A percentile compares a stretch with the other conserved stretches of the same genome.
Evolutionary conservation across 2,329 filamentous ascomycete genomes (phyloP).

Genomic region (Keithomyces neogunnii): DNA sequence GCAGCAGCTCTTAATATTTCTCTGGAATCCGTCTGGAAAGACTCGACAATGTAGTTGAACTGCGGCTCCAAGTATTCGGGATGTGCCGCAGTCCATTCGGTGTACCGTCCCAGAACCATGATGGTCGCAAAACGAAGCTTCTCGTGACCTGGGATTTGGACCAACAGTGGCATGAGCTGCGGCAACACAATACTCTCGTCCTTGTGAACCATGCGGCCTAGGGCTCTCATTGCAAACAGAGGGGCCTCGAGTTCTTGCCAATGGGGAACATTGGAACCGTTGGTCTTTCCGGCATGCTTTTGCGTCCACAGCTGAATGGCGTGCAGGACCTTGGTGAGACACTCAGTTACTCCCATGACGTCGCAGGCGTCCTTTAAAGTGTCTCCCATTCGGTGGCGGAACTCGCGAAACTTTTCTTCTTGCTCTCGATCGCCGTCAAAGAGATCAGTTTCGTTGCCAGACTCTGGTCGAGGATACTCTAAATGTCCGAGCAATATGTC

Average conservation of each 20-base stretch:
- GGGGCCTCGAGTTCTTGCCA: constrained; percentile 97
- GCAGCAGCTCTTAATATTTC: constrained; percentile 90
- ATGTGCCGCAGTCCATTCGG: constrained; percentile 93
- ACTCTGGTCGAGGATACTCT: constrained; percentile 73
- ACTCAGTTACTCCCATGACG: constrained; percentile 88
- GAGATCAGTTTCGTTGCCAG: constrained; percentile 66
- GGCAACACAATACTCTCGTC: constrained; percentile 83
- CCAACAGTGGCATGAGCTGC: constrained; percentile 85
- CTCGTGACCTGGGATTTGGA: constrained; percentile 90
- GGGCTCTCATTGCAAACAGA: constrained; percentile 87
- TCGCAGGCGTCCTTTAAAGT: constrained; percentile 96
- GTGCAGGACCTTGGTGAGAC: constrained; percentile 78
- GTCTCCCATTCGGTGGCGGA: constrained; percentile 95
- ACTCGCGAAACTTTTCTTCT: constrained; percentile 95
- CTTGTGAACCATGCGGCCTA: constrained; percentile 91
- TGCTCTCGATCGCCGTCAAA: constrained; percentile 94
- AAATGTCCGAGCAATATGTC: constrained; percentile 89
- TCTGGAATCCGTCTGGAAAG: constrained; percentile 79
- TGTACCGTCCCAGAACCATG: constrained; percentile 94
- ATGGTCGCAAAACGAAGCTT: constrained; percentile 98
- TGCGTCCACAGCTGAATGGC: constrained; percentile 84
- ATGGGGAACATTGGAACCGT: constrained; percentile 68
- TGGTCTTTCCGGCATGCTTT: constrained; percentile 69
- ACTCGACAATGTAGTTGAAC: constrained; percentile 90
- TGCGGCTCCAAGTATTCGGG: constrained; percentile 87